Evolutionary conservation across 2,329 filamentous ascomycete genomes (phyloP).

Genomic region (Macrophomina tecta): DNA sequence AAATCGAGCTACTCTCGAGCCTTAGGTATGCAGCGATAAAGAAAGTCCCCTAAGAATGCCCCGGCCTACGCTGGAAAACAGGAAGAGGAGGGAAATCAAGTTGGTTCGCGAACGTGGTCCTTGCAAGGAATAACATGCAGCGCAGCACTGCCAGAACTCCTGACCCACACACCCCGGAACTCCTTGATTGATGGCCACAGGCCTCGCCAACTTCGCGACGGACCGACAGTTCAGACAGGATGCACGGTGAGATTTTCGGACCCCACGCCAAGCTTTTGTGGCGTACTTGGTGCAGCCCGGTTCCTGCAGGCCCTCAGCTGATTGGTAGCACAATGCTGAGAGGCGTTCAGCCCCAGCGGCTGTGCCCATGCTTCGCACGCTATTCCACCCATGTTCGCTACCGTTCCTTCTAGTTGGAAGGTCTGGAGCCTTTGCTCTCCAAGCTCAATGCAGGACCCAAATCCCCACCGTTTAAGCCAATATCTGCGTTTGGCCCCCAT

Average conservation of each 20-base stretch:
- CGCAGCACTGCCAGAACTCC: too few species aligned
- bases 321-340: background rate
- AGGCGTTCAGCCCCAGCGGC: constrained; percentile 9
- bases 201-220: too few species aligned
- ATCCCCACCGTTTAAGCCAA: background rate
- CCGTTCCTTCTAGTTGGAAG: background rate
- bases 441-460: background rate
- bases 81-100: too few species aligned
- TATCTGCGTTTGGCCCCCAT: background rate
- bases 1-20: too few species aligned
- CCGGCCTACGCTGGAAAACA: too few species aligned
- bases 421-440: background rate
- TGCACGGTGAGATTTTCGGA: background rate
- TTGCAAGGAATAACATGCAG: too few species aligned
- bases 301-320: background rate
- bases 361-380: background rate
- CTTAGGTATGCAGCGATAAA: too few species aligned
- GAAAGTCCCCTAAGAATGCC: too few species aligned
- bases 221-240: too few species aligned
- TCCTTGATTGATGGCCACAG: too few species aligned
- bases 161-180: too few species aligned
- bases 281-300: background rate
- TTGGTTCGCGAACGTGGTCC: too few species aligned
- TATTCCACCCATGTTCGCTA: background rate
- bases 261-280: constrained; percentile 7